phyloP scores from a whole-genome alignment of 352 stramenopile genomes.

The Phytophthora podocarpi region DNA sequence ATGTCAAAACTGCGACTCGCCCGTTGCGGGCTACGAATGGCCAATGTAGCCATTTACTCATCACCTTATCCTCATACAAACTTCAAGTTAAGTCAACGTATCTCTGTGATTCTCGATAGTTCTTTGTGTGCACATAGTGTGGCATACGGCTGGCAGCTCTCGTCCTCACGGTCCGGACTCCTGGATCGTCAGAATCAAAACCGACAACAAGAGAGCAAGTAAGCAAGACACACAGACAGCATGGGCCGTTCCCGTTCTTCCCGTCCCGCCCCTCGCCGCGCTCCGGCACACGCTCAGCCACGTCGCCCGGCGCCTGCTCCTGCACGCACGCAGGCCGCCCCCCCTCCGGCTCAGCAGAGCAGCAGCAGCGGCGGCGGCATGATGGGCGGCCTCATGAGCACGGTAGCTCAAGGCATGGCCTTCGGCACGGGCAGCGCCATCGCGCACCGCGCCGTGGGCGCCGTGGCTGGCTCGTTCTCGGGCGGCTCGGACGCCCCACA shows the following conservation, averaged over 20 bases:
- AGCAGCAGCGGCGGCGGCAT: slow-evolving; percentile 79
- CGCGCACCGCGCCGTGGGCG: slow-evolving; percentile 92
- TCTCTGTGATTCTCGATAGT: slow-evolving; percentile 39
- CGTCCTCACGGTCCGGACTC: too few species aligned
- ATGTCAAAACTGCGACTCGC: too few species aligned
- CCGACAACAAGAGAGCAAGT: slow-evolving; percentile 20
- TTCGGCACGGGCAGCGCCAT: slow-evolving; percentile 97
- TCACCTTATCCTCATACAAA: slow-evolving; percentile 13
- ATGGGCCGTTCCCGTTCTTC: slow-evolving; percentile 81
- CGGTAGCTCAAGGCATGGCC: slow-evolving; percentile 97
- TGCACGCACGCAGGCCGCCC: slow-evolving; percentile 52
- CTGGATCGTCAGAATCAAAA: slow-evolving; percentile 43
- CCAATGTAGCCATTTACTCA: slow-evolving; percentile 18
- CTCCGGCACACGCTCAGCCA: slow-evolving; percentile 46
- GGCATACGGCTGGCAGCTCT: background rate
- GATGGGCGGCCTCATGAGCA: slow-evolving; percentile 95
- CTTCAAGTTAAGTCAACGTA: slow-evolving; percentile 20
- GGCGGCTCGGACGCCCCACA: slow-evolving; percentile 54
- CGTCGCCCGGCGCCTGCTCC: slow-evolving; percentile 54
- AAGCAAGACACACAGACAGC: slow-evolving; percentile 12
- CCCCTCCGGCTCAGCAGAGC: slow-evolving; percentile 57
- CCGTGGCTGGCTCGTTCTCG: slow-evolving; percentile 72
- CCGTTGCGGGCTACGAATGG: too few species aligned
- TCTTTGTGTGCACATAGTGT: slow-evolving; percentile 33
- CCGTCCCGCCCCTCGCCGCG: slow-evolving; percentile 47